phyloP scores from a whole-genome alignment of 257 asterid species.

The Solanum raphanifolium region DNA sequence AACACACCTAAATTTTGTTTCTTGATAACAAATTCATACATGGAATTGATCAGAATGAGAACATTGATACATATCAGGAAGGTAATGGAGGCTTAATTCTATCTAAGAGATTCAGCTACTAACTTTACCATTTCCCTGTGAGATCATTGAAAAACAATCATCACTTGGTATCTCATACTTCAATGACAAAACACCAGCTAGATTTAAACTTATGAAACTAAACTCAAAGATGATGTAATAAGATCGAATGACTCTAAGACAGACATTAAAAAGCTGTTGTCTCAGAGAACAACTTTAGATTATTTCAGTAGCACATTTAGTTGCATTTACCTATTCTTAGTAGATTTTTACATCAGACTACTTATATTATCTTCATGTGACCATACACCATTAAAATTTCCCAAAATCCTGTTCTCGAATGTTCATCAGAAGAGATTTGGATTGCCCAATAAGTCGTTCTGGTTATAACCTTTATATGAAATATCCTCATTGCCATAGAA shows the following conservation, averaged over 20 bases:
- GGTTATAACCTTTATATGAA: constrained; percentile 13
- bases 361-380: not conserved
- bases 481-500: constrained; percentile 17
- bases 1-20: not conserved
- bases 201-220: not conserved
- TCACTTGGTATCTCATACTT: not conserved
- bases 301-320: not conserved
- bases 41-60: not conserved
- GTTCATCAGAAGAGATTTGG: constrained; percentile 13
- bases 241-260: constrained; percentile 4
- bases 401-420: not conserved
- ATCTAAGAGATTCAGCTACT: not conserved
- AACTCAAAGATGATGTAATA: not conserved
- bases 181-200: not conserved
- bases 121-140: not conserved
- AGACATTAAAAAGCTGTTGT: constrained; percentile 19
- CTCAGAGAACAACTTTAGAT: constrained; percentile 6
- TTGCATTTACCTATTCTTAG: not conserved
- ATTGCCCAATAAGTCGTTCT: constrained; percentile 6
- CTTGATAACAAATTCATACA: not conserved
- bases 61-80: not conserved
- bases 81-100: not conserved
- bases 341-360: not conserved
- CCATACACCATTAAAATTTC: not conserved
- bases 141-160: constrained; percentile 5